These are phyloP conservation scores for Russula sp. DNA, from an alignment of 768 basidiomycete species.

Conservation along the genomic window DNA sequence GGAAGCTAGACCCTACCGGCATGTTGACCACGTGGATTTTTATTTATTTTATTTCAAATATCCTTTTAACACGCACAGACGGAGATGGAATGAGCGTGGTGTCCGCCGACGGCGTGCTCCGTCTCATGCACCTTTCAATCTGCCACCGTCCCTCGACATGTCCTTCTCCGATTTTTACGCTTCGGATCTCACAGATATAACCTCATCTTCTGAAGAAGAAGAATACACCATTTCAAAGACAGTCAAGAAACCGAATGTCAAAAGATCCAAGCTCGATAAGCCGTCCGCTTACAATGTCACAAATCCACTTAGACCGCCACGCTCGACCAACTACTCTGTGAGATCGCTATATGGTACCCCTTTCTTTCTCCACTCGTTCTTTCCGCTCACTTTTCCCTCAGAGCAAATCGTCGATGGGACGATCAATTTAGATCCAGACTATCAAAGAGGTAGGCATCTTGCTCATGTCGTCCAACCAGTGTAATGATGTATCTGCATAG, in stretches of 20 bases:
- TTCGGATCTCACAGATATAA: constrained; percentile 30
- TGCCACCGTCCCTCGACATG: constrained; percentile 6
- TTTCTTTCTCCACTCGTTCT: neutral
- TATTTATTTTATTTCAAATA: neutral
- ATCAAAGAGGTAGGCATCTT: constrained; percentile 57
- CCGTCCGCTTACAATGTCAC: constrained; percentile 15
- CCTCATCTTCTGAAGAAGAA: constrained; percentile 27
- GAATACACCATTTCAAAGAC: constrained; percentile 9
- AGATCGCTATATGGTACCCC: constrained; percentile 31
- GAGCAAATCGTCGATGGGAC: constrained; percentile 61
- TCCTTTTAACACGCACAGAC: neutral
- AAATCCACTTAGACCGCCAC: constrained; percentile 25
- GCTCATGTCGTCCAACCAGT: neutral
- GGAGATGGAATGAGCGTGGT: neutral
- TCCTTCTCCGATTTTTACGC: constrained; percentile 26
- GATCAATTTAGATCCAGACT: constrained; percentile 70
- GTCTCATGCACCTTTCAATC: neutral
- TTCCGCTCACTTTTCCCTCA: constrained; percentile 27
- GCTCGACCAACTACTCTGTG: constrained; percentile 30
- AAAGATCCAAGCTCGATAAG: constrained; percentile 5
- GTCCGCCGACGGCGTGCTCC: neutral
- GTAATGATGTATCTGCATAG: constrained; percentile 31
- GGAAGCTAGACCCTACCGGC: too few relatives aligned
- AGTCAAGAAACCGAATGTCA: constrained; percentile 5
- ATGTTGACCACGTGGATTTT: too few relatives aligned